phyloP scores from a whole-genome alignment of 768 basidiomycete species.

The Scleroderma citrinum region DNA sequence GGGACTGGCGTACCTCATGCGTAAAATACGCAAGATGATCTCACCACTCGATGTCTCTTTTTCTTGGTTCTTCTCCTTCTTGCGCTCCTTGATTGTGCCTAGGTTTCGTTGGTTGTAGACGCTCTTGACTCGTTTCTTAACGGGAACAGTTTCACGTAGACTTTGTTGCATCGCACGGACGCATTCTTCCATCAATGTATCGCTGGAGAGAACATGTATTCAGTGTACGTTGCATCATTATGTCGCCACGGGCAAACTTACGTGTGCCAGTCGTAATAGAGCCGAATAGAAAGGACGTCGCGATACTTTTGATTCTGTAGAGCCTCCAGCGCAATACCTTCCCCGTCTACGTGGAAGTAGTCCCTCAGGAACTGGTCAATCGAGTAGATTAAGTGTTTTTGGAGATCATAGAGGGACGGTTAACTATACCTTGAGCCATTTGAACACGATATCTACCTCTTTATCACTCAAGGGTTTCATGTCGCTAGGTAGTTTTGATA shows the following conservation, averaged over 20 bases:
- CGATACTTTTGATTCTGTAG: slow-evolving; percentile 94
- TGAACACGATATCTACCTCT: slow-evolving; percentile 98
- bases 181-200: slow-evolving; percentile 89
- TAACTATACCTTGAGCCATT: slow-evolving; percentile 80
- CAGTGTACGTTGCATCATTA: not conserved
- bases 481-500: slow-evolving; percentile 79
- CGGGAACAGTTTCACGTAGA: slow-evolving; percentile 62
- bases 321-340: slow-evolving; percentile 79
- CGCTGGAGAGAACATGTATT: slow-evolving; percentile 36
- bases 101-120: slow-evolving; percentile 90
- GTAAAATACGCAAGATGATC: slow-evolving; percentile 88
- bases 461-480: slow-evolving; percentile 92
- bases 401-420: not conserved
- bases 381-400: not conserved
- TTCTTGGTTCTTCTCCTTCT: slow-evolving; percentile 85
- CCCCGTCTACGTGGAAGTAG: slow-evolving; percentile 93
- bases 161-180: slow-evolving; percentile 92
- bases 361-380: slow-evolving; percentile 74
- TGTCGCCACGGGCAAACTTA: slow-evolving; percentile 32
- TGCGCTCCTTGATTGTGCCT: slow-evolving; percentile 91
- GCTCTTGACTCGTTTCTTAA: slow-evolving; percentile 89
- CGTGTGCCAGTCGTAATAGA: slow-evolving; percentile 98
- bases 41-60: slow-evolving; percentile 75
- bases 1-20: slow-evolving; percentile 73
- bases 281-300: slow-evolving; percentile 79